Conservation (phyloP, 192 early-diverging fungal species). For the Entomortierella beljakovae region DNA sequence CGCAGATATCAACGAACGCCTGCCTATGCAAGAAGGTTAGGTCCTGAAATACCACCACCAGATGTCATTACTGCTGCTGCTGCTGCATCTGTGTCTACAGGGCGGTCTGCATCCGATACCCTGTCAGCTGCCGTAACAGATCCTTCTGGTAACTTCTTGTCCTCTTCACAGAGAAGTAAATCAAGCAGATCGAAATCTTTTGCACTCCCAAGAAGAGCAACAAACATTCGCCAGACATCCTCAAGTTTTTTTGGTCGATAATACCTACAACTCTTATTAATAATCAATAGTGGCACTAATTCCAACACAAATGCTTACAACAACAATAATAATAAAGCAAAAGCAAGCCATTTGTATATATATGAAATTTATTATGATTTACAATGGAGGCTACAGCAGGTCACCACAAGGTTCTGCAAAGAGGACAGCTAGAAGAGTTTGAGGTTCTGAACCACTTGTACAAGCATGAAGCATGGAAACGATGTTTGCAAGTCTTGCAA, state of each 20-base stretch:
- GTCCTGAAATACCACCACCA: slow-evolving; percentile 14
- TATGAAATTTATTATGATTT: neutral
- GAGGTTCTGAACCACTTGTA: slow-evolving; percentile 83
- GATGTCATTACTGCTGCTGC: slow-evolving; percentile 24
- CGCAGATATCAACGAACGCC: neutral
- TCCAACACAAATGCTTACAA: too few species aligned
- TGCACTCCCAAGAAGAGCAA: too few species aligned
- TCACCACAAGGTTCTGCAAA: slow-evolving; percentile 69
- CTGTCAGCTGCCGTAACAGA: slow-evolving; percentile 15
- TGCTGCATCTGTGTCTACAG: slow-evolving; percentile 1
- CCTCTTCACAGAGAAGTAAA: neutral
- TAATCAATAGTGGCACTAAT: too few species aligned
- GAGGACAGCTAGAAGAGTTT: slow-evolving; percentile 70
- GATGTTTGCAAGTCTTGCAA: slow-evolving; percentile 95
- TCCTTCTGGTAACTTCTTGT: slow-evolving; percentile 19
- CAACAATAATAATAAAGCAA: too few species aligned
- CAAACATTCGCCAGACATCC: too few species aligned
- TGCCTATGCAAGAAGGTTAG: neutral
- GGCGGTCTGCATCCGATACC: slow-evolving; percentile 24
- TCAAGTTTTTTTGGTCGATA: too few species aligned
- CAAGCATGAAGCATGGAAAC: slow-evolving; percentile 93
- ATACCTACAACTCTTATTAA: too few species aligned
- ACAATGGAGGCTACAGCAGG: neutral
- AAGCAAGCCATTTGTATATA: neutral
- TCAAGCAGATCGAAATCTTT: too few species aligned